Conservation (phyloP, 208 protist genomes). For the Trypanosoma cruzi region DNA sequence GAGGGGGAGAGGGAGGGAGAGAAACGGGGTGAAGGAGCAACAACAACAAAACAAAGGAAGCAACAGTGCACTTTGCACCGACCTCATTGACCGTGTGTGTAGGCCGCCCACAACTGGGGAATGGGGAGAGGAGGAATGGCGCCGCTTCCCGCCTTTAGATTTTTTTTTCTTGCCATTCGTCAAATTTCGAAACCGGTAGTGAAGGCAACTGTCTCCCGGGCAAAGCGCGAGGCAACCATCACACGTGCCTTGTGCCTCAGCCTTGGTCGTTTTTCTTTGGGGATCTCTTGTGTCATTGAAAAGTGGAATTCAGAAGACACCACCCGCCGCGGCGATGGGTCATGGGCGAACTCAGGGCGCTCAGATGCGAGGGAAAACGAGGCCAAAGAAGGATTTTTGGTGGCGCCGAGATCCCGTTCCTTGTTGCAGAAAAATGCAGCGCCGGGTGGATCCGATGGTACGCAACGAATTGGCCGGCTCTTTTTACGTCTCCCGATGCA, state of each 20-base stretch:
- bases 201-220: conserved; percentile 54
- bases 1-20: neutral
- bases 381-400: conserved; percentile 18
- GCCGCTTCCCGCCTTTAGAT: conserved; percentile 71
- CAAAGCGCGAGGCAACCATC: conserved; percentile 49
- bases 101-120: neutral
- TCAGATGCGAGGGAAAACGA: conserved; percentile 1
- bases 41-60: too few relatives aligned
- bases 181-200: conserved; percentile 79
- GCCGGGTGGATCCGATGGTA: conserved; percentile 35
- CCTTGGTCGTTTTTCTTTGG: conserved; percentile 78
- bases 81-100: neutral
- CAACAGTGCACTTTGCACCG: neutral
- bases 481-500: conserved; percentile 69
- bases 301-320: conserved; percentile 59
- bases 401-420: conserved; percentile 74
- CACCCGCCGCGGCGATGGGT: conserved; percentile 20
- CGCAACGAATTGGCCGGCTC: conserved; percentile 29
- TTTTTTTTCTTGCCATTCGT: conserved; percentile 74
- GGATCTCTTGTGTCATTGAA: conserved; percentile 63
- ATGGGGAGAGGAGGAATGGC: conserved; percentile 41
- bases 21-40: neutral
- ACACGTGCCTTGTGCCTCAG: conserved; percentile 74
- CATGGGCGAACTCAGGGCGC: neutral
- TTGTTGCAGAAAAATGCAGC: conserved; percentile 46